Conservation (phyloP, 495 filamentous ascomycete species). For the Penicillium verhagenii region DNA sequence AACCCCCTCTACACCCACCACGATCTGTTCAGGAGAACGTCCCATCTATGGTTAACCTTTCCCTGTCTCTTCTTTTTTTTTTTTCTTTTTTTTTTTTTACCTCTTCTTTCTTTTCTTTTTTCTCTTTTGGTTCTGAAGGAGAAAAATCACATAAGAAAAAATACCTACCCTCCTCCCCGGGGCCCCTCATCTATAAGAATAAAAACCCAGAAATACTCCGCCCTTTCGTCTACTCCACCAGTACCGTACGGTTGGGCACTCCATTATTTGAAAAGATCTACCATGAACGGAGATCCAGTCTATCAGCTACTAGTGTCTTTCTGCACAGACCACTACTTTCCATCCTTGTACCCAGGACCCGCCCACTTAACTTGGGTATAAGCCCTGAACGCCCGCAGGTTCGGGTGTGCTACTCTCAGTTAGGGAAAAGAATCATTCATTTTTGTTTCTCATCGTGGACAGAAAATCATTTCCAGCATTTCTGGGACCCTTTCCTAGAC, state of each 20-base stretch:
- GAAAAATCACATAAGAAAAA: too few relatives aligned
- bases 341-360: slow-evolving; percentile 12
- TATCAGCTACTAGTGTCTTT: slow-evolving; percentile 41
- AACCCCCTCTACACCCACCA: neutral
- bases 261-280: slow-evolving; percentile 31
- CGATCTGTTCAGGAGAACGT: neutral
- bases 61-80: neutral
- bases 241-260: slow-evolving; percentile 12
- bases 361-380: slow-evolving; percentile 24
- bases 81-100: neutral
- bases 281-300: slow-evolving; percentile 42
- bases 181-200: neutral
- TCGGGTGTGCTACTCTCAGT: slow-evolving; percentile 12
- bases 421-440: neutral
- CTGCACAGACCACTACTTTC: slow-evolving; percentile 41
- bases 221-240: slow-evolving; percentile 6
- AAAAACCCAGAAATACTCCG: slow-evolving; percentile 7
- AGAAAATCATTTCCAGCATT: neutral
- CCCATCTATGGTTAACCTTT: neutral
- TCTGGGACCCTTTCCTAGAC: neutral
- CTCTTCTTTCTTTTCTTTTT: too few relatives aligned
- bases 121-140: too few relatives aligned
- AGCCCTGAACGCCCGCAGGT: slow-evolving; percentile 29
- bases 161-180: too few relatives aligned
- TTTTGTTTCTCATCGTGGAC: too few relatives aligned